Conservation (phyloP, 1,139 yeast species). For the Pichiaceae sp. region DNA sequence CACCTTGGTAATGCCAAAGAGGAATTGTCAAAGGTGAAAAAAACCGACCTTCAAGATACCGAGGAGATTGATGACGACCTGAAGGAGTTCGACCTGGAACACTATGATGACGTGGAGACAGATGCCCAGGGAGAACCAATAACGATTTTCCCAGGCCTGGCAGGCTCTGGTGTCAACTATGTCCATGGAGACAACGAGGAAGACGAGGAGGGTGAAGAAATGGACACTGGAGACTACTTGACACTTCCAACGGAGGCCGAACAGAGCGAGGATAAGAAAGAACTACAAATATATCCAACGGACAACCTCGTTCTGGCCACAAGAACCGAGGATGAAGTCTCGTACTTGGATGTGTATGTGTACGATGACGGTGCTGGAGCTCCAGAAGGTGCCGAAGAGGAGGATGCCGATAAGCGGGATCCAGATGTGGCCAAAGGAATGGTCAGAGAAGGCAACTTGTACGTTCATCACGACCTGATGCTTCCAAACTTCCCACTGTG, state of each 20-base stretch:
- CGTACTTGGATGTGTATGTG: conserved; percentile 85
- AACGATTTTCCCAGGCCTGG: conserved; percentile 65
- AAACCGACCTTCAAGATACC: conserved; percentile 34
- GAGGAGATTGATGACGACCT: conserved; percentile 70
- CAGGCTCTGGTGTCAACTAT: conserved; percentile 41
- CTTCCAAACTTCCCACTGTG: conserved; percentile 95
- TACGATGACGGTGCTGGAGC: conserved; percentile 87
- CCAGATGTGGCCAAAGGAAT: conserved; percentile 63
- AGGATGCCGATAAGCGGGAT: conserved; percentile 55
- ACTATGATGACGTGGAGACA: conserved; percentile 63
- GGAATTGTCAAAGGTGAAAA: conserved; percentile 34
- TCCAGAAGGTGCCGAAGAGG: conserved; percentile 49
- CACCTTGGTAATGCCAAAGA: conserved; percentile 70
- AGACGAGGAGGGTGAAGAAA: conserved; percentile 34
- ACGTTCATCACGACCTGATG: conserved; percentile 96
- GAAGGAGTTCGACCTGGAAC: conserved; percentile 79
- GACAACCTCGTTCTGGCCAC: conserved; percentile 88
- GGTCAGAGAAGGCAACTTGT: conserved; percentile 65
- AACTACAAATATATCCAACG: conserved; percentile 78
- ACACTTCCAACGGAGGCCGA: conserved; percentile 66
- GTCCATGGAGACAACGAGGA: conserved; percentile 28
- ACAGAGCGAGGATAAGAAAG: conserved; percentile 63
- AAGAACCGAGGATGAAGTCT: conserved; percentile 92
- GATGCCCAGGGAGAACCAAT: conserved; percentile 38
- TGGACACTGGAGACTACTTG: conserved; percentile 38